Conservation (phyloP, 768 basidiomycete species). For the Russula lepida region DNA sequence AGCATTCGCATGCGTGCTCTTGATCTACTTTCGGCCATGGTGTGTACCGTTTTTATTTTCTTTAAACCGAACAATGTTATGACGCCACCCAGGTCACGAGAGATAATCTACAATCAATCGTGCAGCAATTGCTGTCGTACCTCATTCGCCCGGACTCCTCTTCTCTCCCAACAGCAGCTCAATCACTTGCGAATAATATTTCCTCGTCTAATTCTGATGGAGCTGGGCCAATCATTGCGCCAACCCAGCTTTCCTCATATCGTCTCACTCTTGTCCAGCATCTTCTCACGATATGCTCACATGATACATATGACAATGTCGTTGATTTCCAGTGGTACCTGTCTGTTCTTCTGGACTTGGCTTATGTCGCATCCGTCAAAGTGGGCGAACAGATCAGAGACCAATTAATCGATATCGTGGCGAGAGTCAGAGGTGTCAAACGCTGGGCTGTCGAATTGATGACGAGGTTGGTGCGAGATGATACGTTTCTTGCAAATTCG, state of each 20-base stretch:
- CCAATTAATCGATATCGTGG: constrained; percentile 80
- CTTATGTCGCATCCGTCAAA: constrained; percentile 76
- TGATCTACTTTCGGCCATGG: constrained; percentile 91
- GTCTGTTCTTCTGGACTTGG: constrained; percentile 86
- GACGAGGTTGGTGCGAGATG: constrained; percentile 73
- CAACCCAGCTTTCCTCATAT: constrained; percentile 75
- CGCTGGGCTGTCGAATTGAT: constrained; percentile 78
- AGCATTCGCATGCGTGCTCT: constrained; percentile 95
- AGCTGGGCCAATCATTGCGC: constrained; percentile 34
- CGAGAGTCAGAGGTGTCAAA: constrained; percentile 68
- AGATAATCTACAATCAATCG: constrained; percentile 79
- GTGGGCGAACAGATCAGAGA: constrained; percentile 72
- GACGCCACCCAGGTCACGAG: constrained; percentile 56
- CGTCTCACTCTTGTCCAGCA: constrained; percentile 73
- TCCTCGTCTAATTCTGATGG: constrained; percentile 33
- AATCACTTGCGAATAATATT: constrained; percentile 46
- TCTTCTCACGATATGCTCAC: constrained; percentile 81
- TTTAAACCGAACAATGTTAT: neutral
- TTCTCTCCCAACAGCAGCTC: constrained; percentile 48
- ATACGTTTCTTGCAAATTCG: constrained; percentile 59
- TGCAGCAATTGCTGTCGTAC: constrained; percentile 84
- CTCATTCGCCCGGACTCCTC: constrained; percentile 54
- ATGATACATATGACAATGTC: constrained; percentile 77
- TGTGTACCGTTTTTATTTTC: constrained; percentile 26
- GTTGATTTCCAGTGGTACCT: constrained; percentile 97